Conservation (phyloP, 306 rosid species). For the Luffa aegyptiaca region DNA sequence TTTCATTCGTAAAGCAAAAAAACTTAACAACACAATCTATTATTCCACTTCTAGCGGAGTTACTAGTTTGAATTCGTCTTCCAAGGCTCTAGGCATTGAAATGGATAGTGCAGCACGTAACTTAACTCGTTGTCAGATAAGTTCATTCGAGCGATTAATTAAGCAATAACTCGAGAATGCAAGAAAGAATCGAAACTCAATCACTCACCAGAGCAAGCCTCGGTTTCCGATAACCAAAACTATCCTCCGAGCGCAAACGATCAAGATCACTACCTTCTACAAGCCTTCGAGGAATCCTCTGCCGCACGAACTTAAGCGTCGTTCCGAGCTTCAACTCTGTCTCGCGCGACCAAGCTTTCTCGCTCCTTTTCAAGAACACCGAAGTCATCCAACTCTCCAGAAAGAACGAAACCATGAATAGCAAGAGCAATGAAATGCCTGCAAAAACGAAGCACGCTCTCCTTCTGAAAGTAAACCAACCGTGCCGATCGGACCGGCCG, state of each 20-base stretch:
- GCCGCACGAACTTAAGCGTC: slow-evolving; percentile 63
- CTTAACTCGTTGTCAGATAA: neutral
- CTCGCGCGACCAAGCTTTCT: slow-evolving; percentile 24
- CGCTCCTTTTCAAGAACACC: slow-evolving; percentile 43
- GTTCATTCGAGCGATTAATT: neutral
- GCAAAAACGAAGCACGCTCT: slow-evolving; percentile 44
- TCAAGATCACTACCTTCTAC: slow-evolving; percentile 45
- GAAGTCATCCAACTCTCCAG: slow-evolving; percentile 71
- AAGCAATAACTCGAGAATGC: neutral
- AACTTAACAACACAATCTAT: neutral
- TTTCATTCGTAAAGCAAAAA: neutral
- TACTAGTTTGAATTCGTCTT: neutral
- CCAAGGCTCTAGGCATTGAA: neutral
- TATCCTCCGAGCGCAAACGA: slow-evolving; percentile 34
- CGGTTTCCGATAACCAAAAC: slow-evolving; percentile 56
- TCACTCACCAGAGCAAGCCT: slow-evolving; percentile 80
- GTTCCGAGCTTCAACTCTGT: slow-evolving; percentile 43
- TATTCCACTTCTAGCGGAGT: neutral
- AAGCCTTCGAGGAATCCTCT: slow-evolving; percentile 30
- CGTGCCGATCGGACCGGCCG: slow-evolving; percentile 48
- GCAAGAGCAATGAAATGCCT: slow-evolving; percentile 36
- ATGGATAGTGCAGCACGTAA: neutral
- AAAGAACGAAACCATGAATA: slow-evolving; percentile 53
- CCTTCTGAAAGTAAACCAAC: slow-evolving; percentile 42
- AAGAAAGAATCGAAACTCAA: slow-evolving; percentile 1